Evolutionary conservation across 306 rosid species (phyloP), one percentile per base, ranked within the genome.

Genomic region (Sphenostylis stenocarpa): DNA sequence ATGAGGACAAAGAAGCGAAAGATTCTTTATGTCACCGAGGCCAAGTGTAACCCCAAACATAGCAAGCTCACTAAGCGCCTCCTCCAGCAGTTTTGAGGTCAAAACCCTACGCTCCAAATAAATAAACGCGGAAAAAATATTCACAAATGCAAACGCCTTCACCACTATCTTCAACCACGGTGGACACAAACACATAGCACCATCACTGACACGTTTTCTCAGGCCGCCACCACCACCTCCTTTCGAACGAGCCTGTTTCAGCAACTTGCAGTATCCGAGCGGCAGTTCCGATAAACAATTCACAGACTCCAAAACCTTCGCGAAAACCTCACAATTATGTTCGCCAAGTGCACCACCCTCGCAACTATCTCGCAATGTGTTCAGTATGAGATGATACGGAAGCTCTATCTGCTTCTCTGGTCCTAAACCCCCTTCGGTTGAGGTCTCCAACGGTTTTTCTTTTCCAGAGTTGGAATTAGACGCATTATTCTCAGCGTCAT

Each of bases 121-220:
- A 80, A 86, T 82, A 77, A 87, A 77, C 34, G 86, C 86, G 23
- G 88, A 87, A 63, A 91, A 86, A 75, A 85, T 80, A 64, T 94
- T 94, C 17, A 91, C 43, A 84, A 90, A 94, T 78, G 94, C 73
- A 84, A 91, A 90, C 12, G 94, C 84, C 87, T 94, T 88, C 88
- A 91, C 51, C 34, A 79, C 67, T 15, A 51, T 84, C 89, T 91
- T 94, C 96, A 91, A 82, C 98, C 98, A 94, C 7, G 36, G 80
- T 11, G 98, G 94, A 82, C 98, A 94, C 81, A 86, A 48, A 82
- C 97, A 94, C 21, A 85, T 74, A 84, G 39, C 75, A 55, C 72
- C 81, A 56, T 56, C 51, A 14, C 73, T 44, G 10, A 31, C 70
- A 65, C 38, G 65, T 14, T 28, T 28, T 16, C 66, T 58, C 51